Base-by-base conservation (phyloP, 495 filamentous ascomycete species). In the Thermothielavioides terrestris region DNA sequence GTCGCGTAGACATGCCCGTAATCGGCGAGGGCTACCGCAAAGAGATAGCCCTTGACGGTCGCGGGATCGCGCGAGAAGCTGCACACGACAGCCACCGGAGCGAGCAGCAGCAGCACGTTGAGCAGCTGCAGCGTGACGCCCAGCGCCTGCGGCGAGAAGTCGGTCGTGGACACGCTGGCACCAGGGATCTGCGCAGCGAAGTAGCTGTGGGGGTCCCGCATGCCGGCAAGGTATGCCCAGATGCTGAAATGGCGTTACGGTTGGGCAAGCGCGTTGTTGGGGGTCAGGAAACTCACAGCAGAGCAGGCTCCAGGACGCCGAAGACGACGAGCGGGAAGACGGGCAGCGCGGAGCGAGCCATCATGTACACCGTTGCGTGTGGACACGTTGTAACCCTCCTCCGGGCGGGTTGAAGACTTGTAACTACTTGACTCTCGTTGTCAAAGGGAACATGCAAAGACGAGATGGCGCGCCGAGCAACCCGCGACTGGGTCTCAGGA, bases 1-100 rank as follows among this genome's bases (percentile, higher is more conserved):
- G 69, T 73, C 17, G 73, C 76, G 52, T 68, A 80, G n/a, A 85
- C 49, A 57, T 86, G 82, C 2, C 81, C 81, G 42, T 81, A 65
- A 59, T 85, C 82, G 4, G 73, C 80, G 20, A 83, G 59, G 40
- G 75, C 73, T 28, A 81, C 68, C 5, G 67, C 75, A 5, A 75
- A 45, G 6, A 84, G 54, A 52, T 78, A 83, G 48, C 75, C 71
- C 21, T 72, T 70, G 17, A 78, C 61, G 1, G 80, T 76, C 18
- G 53, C 58, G 6, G 73, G 66, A 51, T 82, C 73, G 10, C 66
- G 67, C 22, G 76, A 78, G n/a, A 69, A 66, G 61, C 75, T 69
- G 42, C 76, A 68, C 10, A 81, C 60, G 2, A 77, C 58, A 2
- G 70, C 77, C 18, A 81, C 39, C 18, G 76, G 58, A 12, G 69